phyloP scores from a whole-genome alignment of 352 stramenopile genomes.

The Globisporangium nunn region DNA sequence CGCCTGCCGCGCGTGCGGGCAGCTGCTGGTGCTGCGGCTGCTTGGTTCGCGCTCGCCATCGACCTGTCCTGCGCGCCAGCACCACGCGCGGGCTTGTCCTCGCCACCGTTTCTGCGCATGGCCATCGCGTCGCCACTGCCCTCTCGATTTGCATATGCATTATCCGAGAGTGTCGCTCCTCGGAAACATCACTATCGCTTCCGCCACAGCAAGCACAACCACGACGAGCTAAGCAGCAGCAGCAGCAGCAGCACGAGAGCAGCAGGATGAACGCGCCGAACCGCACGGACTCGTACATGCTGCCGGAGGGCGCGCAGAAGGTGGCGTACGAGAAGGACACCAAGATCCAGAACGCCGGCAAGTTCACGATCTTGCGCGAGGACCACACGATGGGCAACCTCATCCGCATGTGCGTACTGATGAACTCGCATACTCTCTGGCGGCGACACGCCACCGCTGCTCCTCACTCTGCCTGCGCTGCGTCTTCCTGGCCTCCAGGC shows the following conservation, averaged over 20 bases:
- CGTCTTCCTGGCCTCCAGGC: slow-evolving; percentile 22
- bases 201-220: background rate
- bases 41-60: too few species aligned
- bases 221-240: background rate
- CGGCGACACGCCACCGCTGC: too few species aligned
- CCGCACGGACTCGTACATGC: slow-evolving; percentile 79
- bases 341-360: slow-evolving; percentile 96
- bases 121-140: too few species aligned
- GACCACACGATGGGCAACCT: slow-evolving; percentile 98
- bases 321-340: slow-evolving; percentile 95
- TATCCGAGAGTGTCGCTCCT: too few species aligned
- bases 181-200: background rate
- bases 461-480: background rate
- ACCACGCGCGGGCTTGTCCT: too few species aligned
- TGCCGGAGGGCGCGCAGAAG: slow-evolving; percentile 84
- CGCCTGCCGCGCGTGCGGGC: too few species aligned
- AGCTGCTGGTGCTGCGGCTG: too few species aligned
- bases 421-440: too few species aligned
- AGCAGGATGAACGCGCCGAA: slow-evolving; percentile 73
- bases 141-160: too few species aligned
- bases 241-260: background rate
- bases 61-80: too few species aligned
- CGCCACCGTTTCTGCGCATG: too few species aligned
- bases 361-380: slow-evolving; percentile 97
- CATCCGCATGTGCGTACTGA: slow-evolving; percentile 88